Evolutionary conservation across 768 basidiomycete genomes (phyloP), one percentile per base, ranked within the genome.

Genomic region (Hericium coralloides): DNA sequence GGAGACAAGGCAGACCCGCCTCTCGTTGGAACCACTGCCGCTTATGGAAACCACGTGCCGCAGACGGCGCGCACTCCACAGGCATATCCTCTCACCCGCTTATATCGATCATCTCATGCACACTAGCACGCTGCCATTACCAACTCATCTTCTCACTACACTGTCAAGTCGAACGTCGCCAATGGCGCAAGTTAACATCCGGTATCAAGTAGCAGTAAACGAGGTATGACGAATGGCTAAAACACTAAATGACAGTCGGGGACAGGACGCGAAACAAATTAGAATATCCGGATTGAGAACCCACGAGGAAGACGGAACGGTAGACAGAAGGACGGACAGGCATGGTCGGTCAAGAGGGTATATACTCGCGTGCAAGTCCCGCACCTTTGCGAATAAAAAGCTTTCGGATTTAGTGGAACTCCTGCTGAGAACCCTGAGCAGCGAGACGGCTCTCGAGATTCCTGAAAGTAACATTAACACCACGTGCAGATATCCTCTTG

Each of bases 371-470:
- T 45, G 38, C 49, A 56, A 51, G 43, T 45, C 38, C 52, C 37
- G 37, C 41, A 22, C 50, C 12, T 63, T 65, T 65, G 65, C 59
- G 31, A 26, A 39, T 45, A 52, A 57, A 55, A 51, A 20, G 14
- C 36, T 39, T 56, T 41, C n/a, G 38, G 22, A 18, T 52, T 79
- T 71, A 86, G 62, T 86, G 81, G 78, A 89, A 91, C 62, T 92
- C 91, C 36, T 77, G 73, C 68, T 87, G 85, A 18, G 87, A 88
- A 56, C 89, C 89, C 73, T 93, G 92, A 38, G 91, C 91, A 65
- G 91, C 91, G 64, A 93, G 81, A 59, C 91, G 87, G 67, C 88
- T 92, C 76, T 93, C 91, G 73, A 93, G 70, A 73, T 93, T 93
- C 72, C 89, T 90, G 66, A 22, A 39, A 2, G n/a, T 2, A 51